Conservation (phyloP, 164 flowering plant genomes). For the Aristolochia californica region DNA sequence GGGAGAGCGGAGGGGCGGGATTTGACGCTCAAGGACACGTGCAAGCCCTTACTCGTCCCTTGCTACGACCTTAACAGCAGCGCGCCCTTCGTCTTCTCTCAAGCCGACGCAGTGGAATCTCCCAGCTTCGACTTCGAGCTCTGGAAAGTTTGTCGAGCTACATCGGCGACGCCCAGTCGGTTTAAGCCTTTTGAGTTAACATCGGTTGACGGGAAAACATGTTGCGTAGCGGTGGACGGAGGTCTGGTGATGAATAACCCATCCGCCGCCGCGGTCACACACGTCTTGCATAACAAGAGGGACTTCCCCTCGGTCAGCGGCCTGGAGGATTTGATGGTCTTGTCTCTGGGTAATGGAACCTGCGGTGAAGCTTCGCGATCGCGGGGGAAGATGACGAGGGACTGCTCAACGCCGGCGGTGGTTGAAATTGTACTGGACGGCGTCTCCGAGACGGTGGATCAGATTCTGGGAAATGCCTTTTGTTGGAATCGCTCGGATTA, state of each 20-base stretch:
- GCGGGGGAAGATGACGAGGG: constrained; percentile 4
- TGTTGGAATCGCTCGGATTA: constrained; percentile 76
- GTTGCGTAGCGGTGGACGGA: constrained; percentile 73
- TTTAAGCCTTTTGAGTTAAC: constrained; percentile 54
- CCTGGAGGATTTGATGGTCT: constrained; percentile 73
- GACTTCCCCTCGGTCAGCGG: constrained; percentile 73
- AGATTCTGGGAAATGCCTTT: constrained; percentile 86
- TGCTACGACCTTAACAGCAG: constrained; percentile 40
- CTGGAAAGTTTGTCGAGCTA: constrained; percentile 41
- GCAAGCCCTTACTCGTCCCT: constrained; percentile 39
- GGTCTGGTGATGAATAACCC: constrained; percentile 97
- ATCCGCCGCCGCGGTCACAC: constrained; percentile 85
- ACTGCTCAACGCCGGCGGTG: constrained; percentile 30
- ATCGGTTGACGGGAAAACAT: constrained; percentile 72
- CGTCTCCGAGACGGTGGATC: constrained; percentile 86
- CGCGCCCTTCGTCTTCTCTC: constrained; percentile 44
- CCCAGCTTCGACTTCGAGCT: constrained; percentile 40
- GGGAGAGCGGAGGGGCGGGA: constrained; percentile 16
- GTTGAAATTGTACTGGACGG: constrained; percentile 79
- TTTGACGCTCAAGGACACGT: constrained; percentile 36
- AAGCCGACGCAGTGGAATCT: constrained; percentile 45
- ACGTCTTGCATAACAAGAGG: constrained; percentile 76
- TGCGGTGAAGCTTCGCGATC: not conserved
- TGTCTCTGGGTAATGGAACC: constrained; percentile 76
- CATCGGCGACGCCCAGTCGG: constrained; percentile 29